phyloP scores from a whole-genome alignment of 139 green algal genomes.

The Diplosphaera chodatii region DNA sequence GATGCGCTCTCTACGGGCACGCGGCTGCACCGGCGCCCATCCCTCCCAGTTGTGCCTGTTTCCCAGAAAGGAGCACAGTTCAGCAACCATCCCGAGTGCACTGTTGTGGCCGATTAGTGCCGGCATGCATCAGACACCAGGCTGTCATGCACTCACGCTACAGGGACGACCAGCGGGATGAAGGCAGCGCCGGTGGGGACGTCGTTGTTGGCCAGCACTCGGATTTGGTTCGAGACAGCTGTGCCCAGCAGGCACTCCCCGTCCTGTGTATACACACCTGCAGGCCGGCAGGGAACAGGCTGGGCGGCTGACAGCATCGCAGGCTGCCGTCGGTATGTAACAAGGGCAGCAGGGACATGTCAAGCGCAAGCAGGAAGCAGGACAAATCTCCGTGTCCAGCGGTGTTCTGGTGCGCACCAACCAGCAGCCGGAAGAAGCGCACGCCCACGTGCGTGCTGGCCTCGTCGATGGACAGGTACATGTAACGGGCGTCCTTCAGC shows the following conservation, averaged over 20 bases:
- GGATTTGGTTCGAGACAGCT: conserved; percentile 35
- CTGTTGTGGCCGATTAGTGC: too few relatives aligned
- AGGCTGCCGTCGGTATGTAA: too few relatives aligned
- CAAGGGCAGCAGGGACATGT: too few relatives aligned
- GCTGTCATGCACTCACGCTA: too few relatives aligned
- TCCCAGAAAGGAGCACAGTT: too few relatives aligned
- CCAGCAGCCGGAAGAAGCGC: conserved; percentile 19
- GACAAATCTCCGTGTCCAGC: too few relatives aligned
- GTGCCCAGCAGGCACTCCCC: conserved; percentile 26
- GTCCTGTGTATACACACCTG: conserved; percentile 17
- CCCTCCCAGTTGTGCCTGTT: neutral
- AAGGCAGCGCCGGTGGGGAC: conserved; percentile 49
- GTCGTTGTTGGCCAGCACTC: conserved; percentile 66
- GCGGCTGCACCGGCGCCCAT: neutral
- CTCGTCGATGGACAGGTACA: conserved; percentile 65
- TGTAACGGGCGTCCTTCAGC: conserved; percentile 43
- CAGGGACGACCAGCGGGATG: conserved; percentile 20
- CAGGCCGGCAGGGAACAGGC: neutral
- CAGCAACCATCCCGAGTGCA: too few relatives aligned
- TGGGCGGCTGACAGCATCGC: too few relatives aligned
- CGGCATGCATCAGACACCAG: too few relatives aligned
- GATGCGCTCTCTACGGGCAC: too few relatives aligned
- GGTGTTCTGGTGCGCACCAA: too few relatives aligned
- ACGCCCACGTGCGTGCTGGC: conserved; percentile 54
- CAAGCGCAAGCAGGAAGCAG: too few relatives aligned